Evolutionary conservation across 441 rosid species (phyloP).

Genomic region (Adansonia grandidieri): DNA sequence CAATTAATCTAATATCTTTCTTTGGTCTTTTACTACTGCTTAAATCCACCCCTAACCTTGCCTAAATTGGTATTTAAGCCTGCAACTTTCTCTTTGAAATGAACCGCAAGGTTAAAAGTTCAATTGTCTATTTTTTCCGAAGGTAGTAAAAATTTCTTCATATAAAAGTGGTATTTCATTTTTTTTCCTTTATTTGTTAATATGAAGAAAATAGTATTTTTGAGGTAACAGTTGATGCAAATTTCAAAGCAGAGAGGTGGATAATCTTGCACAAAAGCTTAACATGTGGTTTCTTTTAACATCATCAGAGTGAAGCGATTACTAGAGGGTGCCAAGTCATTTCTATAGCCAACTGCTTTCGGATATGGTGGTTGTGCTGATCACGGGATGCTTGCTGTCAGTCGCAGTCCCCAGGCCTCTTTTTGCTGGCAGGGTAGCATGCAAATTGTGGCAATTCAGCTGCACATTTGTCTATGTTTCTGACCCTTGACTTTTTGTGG

Average conservation of each 20-base stretch:
- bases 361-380: slow-evolving; percentile 16
- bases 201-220: no score
- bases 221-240: neutral
- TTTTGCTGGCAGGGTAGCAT: neutral
- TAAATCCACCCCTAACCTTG: neutral
- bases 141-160: no score
- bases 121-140: no score
- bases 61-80: neutral
- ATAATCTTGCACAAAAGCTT: neutral
- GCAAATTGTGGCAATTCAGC: neutral
- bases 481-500: neutral
- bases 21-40: neutral
- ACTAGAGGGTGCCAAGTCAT: slow-evolving; percentile 11
- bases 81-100: neutral
- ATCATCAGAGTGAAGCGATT: neutral
- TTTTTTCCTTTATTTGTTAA: no score
- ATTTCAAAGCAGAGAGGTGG: neutral
- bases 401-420: neutral
- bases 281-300: slow-evolving; percentile 19
- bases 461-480: neutral
- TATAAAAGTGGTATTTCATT: neutral
- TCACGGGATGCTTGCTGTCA: slow-evolving; percentile 21
- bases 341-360: neutral
- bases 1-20: no score
- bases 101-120: neutral